Evolutionary conservation across 208 protist species (phyloP), one percentile per base, ranked within the genome.

Genomic region (Trypanosoma grayi): DNA sequence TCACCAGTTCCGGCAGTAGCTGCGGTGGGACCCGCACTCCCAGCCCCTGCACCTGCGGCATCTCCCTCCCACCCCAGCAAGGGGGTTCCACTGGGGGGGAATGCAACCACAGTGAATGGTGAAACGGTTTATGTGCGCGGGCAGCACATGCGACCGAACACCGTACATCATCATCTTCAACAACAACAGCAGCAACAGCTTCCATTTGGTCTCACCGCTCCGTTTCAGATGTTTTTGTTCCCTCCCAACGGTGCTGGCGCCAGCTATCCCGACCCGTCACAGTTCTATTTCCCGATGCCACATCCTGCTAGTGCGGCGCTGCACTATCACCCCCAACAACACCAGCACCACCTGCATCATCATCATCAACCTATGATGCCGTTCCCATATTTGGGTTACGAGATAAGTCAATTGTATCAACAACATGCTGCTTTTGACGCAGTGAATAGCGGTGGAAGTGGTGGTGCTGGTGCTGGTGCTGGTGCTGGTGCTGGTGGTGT

Each of bases 321-420:
- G n/a, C 52, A 53, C 16, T 60, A 41, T 30, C 60, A 36, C n/a
- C 62, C 46, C 27, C 43, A 68, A 24, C 48, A 54, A n/a, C 34
- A 65, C 8, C 60, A 50, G 25, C 60, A 67, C 7, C 51, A 68
- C 1, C 48, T 57, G 36, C 48, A 55, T 24, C 33, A 55, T 7
- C 34, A 45, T 13, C 59, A 57, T 50, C 46, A 43, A 31, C 41
- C 20, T 51, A 48, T 61, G 62, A 25, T 47, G 20, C 46, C 53
- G 43, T 69, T 69, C 47, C 40, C 39, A 28, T 69, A 54, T 30
- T 16, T 51, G 8, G 55, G 55, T 10, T 54, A 57, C 20, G 64
- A 63, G 13, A 39, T 70, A 45, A 40, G 45, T 56, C 64, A 61
- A n/a, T 30, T 58, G 4, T 63, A 58, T 16, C 64, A 55, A 10